A percentile compares a stretch with the other conserved stretches of the same genome.
Conservation (phyloP, 768 basidiomycete species). For the Cystofilobasidium bisporidii region DNA sequence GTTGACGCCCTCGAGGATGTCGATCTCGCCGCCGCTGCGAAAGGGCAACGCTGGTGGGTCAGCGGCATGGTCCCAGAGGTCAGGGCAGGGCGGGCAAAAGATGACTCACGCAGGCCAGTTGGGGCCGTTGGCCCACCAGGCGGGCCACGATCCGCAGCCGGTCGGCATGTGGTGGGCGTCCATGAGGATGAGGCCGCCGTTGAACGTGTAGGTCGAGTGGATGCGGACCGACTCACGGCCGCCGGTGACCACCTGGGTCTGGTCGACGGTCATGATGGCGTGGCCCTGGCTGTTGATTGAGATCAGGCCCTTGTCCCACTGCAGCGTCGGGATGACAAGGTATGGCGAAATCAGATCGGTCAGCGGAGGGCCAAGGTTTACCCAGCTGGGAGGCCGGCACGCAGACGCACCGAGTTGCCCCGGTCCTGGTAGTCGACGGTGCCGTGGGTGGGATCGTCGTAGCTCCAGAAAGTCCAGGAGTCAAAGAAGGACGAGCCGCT, state of each 20-base stretch:
- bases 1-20: constrained; percentile 24
- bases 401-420: not conserved
- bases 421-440: constrained; percentile 1
- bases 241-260: constrained; percentile 51
- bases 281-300: constrained; percentile 61
- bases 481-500: constrained; percentile 65
- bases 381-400: no score
- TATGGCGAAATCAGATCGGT: not conserved
- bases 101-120: constrained; percentile 36
- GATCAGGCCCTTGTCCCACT: constrained; percentile 48
- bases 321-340: constrained; percentile 42
- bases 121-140: constrained; percentile 50
- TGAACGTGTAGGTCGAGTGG: constrained; percentile 46
- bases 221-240: constrained; percentile 72
- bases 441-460: constrained; percentile 58
- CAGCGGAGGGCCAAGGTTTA: no score
- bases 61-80: not conserved
- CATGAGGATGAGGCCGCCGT: constrained; percentile 64
- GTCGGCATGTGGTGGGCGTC: constrained; percentile 83
- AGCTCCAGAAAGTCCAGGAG: constrained; percentile 59
- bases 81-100: not conserved
- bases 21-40: constrained; percentile 16
- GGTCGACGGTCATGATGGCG: constrained; percentile 81
- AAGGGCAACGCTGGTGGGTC: not conserved
- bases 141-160: constrained; percentile 61